Conservation (phyloP, 1,139 yeast species). For the Yamadazyma trypodendri region DNA sequence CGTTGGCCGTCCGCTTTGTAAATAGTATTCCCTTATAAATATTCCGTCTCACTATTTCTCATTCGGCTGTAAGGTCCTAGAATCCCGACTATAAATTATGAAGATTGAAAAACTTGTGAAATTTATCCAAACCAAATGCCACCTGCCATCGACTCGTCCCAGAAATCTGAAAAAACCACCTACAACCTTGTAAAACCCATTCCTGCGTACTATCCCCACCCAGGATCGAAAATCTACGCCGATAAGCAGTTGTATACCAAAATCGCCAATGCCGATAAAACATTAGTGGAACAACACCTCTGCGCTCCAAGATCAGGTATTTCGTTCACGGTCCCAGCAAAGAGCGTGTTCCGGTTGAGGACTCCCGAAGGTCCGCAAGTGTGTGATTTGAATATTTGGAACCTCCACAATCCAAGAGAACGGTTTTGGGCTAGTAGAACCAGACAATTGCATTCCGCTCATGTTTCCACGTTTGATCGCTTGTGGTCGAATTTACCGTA, state of each 20-base stretch:
- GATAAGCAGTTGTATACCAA: conserved; percentile 45
- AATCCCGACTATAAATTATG: background rate
- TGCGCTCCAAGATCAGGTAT: conserved; percentile 58
- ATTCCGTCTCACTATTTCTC: too few species aligned
- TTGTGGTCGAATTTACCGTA: conserved; percentile 66
- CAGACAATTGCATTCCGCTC: conserved; percentile 65
- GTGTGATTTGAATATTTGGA: conserved; percentile 68
- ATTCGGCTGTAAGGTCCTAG: conserved; percentile 1
- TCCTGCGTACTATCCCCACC: conserved; percentile 59
- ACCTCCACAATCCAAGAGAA: conserved; percentile 58
- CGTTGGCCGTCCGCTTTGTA: too few species aligned
- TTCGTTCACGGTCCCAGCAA: conserved; percentile 62
- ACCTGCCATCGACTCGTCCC: conserved; percentile 29
- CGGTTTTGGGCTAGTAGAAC: conserved; percentile 71
- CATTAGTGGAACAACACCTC: conserved; percentile 33
- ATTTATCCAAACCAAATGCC: too few species aligned
- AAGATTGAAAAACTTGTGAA: background rate
- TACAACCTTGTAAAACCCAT: conserved; percentile 48
- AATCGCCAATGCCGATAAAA: conserved; percentile 43
- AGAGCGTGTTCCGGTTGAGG: conserved; percentile 54
- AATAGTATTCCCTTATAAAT: too few species aligned
- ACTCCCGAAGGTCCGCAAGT: conserved; percentile 73
- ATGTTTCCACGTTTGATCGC: conserved; percentile 60
- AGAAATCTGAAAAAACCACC: conserved; percentile 37
- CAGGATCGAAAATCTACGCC: conserved; percentile 53